phyloP scores from a whole-genome alignment of 2,329 filamentous ascomycete genomes.

The Neofusicoccum parvum region DNA sequence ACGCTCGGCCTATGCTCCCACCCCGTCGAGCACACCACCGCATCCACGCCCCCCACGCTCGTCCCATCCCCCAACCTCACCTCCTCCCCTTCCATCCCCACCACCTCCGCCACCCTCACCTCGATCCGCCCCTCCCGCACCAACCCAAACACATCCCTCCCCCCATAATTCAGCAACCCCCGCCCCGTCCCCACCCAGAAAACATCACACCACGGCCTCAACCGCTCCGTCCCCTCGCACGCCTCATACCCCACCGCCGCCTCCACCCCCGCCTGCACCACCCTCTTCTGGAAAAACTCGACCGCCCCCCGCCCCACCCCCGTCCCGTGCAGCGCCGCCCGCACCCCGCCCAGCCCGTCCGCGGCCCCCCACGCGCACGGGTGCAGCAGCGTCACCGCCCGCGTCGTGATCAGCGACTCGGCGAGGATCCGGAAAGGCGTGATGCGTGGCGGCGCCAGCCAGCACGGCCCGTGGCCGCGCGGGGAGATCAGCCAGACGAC shows the following conservation, averaged over 20 bases:
- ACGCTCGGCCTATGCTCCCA: conserved; percentile 58
- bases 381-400: conserved; percentile 72
- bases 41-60: conserved; percentile 38
- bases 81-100: conserved; percentile 46
- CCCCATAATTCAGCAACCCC: conserved; percentile 63
- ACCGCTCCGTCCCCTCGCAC: conserved; percentile 42
- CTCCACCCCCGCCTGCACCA: conserved; percentile 56
- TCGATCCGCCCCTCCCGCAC: conserved; percentile 56
- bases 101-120: conserved; percentile 60
- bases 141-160: conserved; percentile 56
- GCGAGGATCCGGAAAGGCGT: conserved; percentile 68
- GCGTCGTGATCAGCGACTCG: conserved; percentile 67
- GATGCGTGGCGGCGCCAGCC: conserved; percentile 63
- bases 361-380: conserved; percentile 71
- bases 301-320: conserved; percentile 58
- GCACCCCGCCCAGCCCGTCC: conserved; percentile 59
- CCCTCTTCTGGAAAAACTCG: conserved; percentile 57
- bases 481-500: conserved; percentile 58
- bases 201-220: conserved; percentile 44
- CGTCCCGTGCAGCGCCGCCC: conserved; percentile 62
- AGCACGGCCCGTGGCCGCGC: conserved; percentile 61
- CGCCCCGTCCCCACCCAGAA: conserved; percentile 60
- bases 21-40: conserved; percentile 60
- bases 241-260: conserved; percentile 49
- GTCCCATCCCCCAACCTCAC: conserved; percentile 52